phyloP scores from a whole-genome alignment of 2,329 filamentous ascomycete genomes.

The Phoma sp. region DNA sequence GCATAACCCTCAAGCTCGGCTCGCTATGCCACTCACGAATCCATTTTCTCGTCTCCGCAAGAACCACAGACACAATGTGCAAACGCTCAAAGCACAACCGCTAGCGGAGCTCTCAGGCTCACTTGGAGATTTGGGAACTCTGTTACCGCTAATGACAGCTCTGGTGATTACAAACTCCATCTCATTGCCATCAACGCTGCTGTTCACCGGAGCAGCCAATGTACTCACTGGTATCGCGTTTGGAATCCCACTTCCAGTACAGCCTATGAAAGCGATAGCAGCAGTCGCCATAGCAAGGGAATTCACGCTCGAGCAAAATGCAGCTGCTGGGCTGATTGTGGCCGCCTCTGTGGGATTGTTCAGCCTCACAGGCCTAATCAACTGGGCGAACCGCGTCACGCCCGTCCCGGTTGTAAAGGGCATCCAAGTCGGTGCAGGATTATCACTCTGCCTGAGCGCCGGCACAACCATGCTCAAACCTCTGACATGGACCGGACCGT shows the following conservation, averaged over 20 bases:
- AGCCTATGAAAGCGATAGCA: conserved; percentile 90
- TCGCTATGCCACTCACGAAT: conserved; percentile 30
- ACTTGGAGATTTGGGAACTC: conserved; percentile 85
- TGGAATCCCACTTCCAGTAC: conserved; percentile 87
- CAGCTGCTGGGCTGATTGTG: conserved; percentile 85
- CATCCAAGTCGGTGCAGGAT: conserved; percentile 89
- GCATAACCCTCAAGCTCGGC: neutral
- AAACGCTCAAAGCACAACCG: conserved; percentile 62
- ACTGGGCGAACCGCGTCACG: conserved; percentile 73
- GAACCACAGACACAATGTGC: conserved; percentile 58
- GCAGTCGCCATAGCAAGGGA: conserved; percentile 79
- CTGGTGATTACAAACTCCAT: conserved; percentile 80
- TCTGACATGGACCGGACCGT: conserved; percentile 71
- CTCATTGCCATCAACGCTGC: conserved; percentile 79
- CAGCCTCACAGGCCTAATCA: conserved; percentile 78
- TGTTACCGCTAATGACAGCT: conserved; percentile 87
- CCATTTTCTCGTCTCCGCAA: conserved; percentile 39
- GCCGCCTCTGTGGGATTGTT: conserved; percentile 75
- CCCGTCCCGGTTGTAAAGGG: conserved; percentile 91
- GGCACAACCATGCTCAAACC: conserved; percentile 70
- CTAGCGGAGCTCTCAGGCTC: conserved; percentile 85
- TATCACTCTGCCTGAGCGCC: conserved; percentile 81
- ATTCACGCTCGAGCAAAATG: conserved; percentile 72
- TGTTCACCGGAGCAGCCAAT: conserved; percentile 89
- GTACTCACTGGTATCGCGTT: conserved; percentile 81